Evolutionary conservation across 768 basidiomycete genomes (phyloP), one percentile per base, ranked within the genome.

Genomic region (Pleurotus ostreatus): DNA sequence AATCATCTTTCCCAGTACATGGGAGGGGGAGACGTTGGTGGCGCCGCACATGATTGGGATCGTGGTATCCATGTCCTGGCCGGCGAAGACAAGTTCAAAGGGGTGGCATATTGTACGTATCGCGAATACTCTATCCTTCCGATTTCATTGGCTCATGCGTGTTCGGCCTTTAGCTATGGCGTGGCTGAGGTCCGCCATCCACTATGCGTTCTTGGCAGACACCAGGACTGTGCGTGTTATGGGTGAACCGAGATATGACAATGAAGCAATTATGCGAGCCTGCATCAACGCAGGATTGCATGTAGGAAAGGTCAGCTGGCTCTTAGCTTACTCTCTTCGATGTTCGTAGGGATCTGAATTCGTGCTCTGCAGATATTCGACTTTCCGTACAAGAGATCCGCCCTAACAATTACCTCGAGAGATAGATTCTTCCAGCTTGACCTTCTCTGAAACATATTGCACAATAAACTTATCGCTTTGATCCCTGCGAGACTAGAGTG

Each of bases 31-130:
- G 52, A 62, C 11, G 48, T 53, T 9, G 60, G 60, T 13, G 66
- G 66, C 5, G 16, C 37, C 16, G 25, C 37, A 25, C 11, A 22
- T 0, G 62, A 68, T 13, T 70, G 66, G 70, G 69, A 73, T 26
- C 57, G 67, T 43, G 77, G 77, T 0, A 63, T 75, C 2, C 79
- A 81, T 53, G 69, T 79, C 18, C 70, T 81, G 20, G 72, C 74
- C 4, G 79, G 79, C 12, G 78, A 80, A 47, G 69, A 69, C 4
- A 75, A 74, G 56, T 81, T 77, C 63, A 63, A 77, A 18, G 79
- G 79, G 30, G 62, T 65, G 49, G 66, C 65, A 37, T 60, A 77
- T 65, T 69, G 79, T 79, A 34, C 30, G 30, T 34, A 11, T 11
- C 30, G 11, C 30, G 55, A 51, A 76, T 71, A 12, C 40, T 59